Conservation (phyloP, 1,284 basidiomycete genomes). For the Cutaneotrichosporon cutaneum region DNA sequence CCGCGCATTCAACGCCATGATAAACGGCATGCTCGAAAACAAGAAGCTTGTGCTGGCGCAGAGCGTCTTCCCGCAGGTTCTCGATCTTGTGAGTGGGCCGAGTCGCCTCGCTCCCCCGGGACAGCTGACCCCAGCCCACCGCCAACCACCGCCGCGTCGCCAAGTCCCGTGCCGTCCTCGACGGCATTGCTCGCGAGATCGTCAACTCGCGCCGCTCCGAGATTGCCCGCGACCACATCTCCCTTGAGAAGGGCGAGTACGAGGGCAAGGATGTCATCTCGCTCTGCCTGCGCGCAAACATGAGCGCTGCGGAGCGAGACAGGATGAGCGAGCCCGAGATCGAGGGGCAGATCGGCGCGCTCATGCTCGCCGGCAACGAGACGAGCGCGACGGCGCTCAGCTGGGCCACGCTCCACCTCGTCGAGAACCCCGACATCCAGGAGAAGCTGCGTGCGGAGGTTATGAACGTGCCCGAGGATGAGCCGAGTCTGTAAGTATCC, state of each 20-base stretch:
- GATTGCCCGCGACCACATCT: conserved; percentile 26
- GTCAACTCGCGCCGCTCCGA: conserved; percentile 28
- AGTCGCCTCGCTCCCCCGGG: neutral
- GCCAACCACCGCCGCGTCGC: neutral
- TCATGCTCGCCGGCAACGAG: conserved; percentile 67
- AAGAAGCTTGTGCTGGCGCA: conserved; percentile 18
- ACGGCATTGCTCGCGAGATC: conserved; percentile 35
- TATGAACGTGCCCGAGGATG: conserved; percentile 50
- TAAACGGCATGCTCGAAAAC: conserved; percentile 55
- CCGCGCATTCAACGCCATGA: conserved; percentile 60
- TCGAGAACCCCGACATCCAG: conserved; percentile 60
- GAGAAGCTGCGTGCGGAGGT: conserved; percentile 61
- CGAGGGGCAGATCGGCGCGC: conserved; percentile 71
- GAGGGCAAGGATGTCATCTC: conserved; percentile 53
- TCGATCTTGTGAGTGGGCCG: conserved; percentile 8
- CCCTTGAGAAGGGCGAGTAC: conserved; percentile 54
- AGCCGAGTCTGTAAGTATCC: conserved; percentile 22
- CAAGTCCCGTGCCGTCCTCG: neutral
- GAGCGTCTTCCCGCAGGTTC: conserved; percentile 17
- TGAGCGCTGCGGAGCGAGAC: conserved; percentile 58
- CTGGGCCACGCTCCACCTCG: conserved; percentile 70
- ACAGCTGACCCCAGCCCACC: conserved; percentile 12
- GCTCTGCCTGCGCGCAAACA: conserved; percentile 61
- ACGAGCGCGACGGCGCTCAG: conserved; percentile 69
- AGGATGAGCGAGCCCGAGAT: conserved; percentile 66